Evolutionary conservation across 768 basidiomycete genomes (phyloP), one percentile per base, ranked within the genome.

Genomic region (Trametes gibbosa): DNA sequence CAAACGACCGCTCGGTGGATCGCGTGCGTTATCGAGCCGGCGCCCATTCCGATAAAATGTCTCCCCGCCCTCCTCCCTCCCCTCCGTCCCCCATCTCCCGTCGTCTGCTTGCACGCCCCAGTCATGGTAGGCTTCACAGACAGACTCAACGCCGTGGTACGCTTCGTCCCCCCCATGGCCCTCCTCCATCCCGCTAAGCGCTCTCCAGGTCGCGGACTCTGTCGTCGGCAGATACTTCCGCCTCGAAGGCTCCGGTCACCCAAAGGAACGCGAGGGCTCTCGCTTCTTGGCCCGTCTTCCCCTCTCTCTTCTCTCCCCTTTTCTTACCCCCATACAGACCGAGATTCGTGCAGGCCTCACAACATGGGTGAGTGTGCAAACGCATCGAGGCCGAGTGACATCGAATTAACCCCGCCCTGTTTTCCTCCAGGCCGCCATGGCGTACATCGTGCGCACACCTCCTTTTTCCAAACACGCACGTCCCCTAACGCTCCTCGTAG

Each of bases 291-390:
- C 72, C 47, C 59, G 73, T 61, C 40, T 12, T 8, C 16, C 23
- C 23, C n/a, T 25, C 5, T 14, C 25, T 6, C 45, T 16, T 16
- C 9, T 14, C 8, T 1, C 5, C 29, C 13, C 8, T 53, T 34
- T 37, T 9, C 17, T 46, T n/a, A n/a, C 24, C 17, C 12, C 6
- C 34, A 16, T 35, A 6, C 46, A 90, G 86, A 89, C 86, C 29
- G 89, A 91, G 72, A 75, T 91, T 56, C 87, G 89, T 56, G 89
- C 89, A 21, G 89, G 89, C 34, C 21, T 91, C 37, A 91, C 89
- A 56, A 91, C 89, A 74, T 91, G 88, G 88, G 89, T 89, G 66
- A 68, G 85, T 61, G 16, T n/a, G 13, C n/a, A 41, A 23, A 10
- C 23, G n/a, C 7, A 8, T 17, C 17, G 1, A 19, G 32, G 16